These are phyloP conservation scores for Ophiocordyceps camponoti-rufipedis DNA, from an alignment of 2,329 filamentous ascomycete genomes.

Conservation along the genomic window DNA sequence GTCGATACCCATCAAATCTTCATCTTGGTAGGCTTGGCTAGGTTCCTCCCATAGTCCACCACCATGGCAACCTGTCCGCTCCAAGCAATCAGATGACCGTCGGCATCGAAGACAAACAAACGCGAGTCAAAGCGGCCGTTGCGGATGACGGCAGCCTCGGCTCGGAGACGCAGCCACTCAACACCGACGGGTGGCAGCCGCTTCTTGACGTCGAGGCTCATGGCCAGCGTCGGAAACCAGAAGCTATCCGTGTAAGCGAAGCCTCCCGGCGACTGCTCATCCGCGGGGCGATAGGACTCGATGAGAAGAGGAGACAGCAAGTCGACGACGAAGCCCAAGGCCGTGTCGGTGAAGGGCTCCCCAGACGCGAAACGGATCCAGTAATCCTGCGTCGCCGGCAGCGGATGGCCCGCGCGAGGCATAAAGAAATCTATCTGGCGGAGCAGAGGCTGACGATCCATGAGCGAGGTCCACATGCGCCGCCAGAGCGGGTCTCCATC, in stretches of 20 bases:
- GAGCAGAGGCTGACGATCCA: slow-evolving; percentile 9
- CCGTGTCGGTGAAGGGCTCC: slow-evolving; percentile 43
- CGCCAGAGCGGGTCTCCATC: not conserved
- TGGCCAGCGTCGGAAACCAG: slow-evolving; percentile 60
- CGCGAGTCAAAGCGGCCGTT: slow-evolving; percentile 63
- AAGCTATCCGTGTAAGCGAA: slow-evolving; percentile 18
- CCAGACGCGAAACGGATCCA: slow-evolving; percentile 47
- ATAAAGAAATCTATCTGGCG: slow-evolving; percentile 14
- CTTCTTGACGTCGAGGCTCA: slow-evolving; percentile 67
- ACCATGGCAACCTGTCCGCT: slow-evolving; percentile 13
- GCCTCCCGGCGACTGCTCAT: slow-evolving; percentile 4
- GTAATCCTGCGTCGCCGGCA: slow-evolving; percentile 8
- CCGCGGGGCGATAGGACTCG: slow-evolving; percentile 22
- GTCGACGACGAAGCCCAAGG: slow-evolving; percentile 48
- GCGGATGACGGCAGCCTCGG: slow-evolving; percentile 45
- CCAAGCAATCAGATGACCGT: slow-evolving; percentile 12
- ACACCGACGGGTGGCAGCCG: slow-evolving; percentile 46
- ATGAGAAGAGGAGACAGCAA: slow-evolving; percentile 41
- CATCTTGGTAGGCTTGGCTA: not conserved
- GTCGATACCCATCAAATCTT: not conserved
- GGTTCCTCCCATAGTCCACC: slow-evolving; percentile 10
- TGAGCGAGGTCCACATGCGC: slow-evolving; percentile 2
- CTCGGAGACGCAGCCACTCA: slow-evolving; percentile 53
- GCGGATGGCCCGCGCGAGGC: slow-evolving; percentile 5
- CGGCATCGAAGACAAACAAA: slow-evolving; percentile 41